Conservation (phyloP, 192 early-diverging fungal genomes). For the Kickxella alabastrina region DNA sequence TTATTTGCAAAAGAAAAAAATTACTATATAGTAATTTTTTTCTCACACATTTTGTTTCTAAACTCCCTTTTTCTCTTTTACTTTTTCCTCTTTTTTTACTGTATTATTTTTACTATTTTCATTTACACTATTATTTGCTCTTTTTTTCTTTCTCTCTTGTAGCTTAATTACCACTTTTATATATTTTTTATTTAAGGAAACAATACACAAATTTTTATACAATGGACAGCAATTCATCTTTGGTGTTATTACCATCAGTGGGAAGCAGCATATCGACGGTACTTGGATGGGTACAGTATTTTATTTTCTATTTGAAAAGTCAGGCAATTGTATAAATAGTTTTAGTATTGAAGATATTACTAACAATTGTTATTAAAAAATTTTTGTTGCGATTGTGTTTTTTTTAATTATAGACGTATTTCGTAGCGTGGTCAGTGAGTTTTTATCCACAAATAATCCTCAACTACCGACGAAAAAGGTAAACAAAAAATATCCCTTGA, state of each 20-base stretch:
- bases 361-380: background rate
- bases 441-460: slow-evolving; percentile 86
- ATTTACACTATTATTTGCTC: background rate
- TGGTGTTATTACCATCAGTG: slow-evolving; percentile 5
- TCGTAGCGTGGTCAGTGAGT: slow-evolving; percentile 79
- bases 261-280: slow-evolving; percentile 23
- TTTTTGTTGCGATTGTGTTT: background rate
- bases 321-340: background rate
- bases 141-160: background rate
- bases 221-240: background rate
- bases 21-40: no score
- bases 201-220: background rate
- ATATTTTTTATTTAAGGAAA: background rate
- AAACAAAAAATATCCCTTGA: background rate
- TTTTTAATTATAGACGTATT: slow-evolving; percentile 60
- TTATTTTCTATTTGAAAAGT: background rate
- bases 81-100: no score
- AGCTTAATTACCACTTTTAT: background rate
- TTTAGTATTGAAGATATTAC: no score
- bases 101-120: no score
- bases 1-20: background rate
- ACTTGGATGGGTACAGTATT: slow-evolving; percentile 31
- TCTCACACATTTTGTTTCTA: no score
- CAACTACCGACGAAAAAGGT: slow-evolving; percentile 67
- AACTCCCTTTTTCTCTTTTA: background rate